Evolutionary conservation across 208 protist species (phyloP), one percentile per base, ranked within the genome.

Genomic region (Crithidia sp.): DNA sequence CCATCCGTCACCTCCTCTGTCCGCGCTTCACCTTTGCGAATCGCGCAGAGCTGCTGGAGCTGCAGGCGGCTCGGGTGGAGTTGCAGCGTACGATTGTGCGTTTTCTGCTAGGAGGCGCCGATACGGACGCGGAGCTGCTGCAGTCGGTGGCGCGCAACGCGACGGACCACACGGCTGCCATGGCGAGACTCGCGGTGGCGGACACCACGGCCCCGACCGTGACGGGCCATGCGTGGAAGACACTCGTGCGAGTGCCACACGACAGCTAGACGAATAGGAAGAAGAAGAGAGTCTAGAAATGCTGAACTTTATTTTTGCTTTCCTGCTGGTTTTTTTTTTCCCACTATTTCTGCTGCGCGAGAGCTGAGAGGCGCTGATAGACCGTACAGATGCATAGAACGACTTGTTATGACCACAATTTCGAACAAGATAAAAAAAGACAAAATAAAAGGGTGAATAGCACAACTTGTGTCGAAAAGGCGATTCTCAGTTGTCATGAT

Each of bases 11-110:
- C 66, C 75, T 94, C 14, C 67, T 92, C 7, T 82, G 85, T 13
- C 76, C 78, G 5, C 87, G 91, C 44, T 96, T 96, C 67, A 91
- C 83, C 44, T 92, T 92, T 58, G 77, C 87, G 0, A 77, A 92
- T 59, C 76, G 82, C 10, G 50, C 57, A 13, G 91, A 96, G 73
- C 52, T 93, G 54, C 81, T 85, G 45, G n/a, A 39, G 14, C 81
- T 96, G 17, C 80, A 91, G 55, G 56, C 65, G 28, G 67, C 80
- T 12, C 86, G 91, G 0, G 75, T 96, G 28, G 67, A 79, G 10
- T 49, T 94, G 43, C 89, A 94, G 62, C 79, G 86, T 5, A 72
- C 67, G 5, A 47, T 83, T 28, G 71, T 88, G 53, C 50, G 43
- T 10, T 65, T 49, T 14, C n/a, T 83, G 4, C 7, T 83, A 12